Evolutionary conservation across 495 filamentous ascomycete species (phyloP), one percentile per base, ranked within the genome.

Genomic region (Neurospora intermedia): DNA sequence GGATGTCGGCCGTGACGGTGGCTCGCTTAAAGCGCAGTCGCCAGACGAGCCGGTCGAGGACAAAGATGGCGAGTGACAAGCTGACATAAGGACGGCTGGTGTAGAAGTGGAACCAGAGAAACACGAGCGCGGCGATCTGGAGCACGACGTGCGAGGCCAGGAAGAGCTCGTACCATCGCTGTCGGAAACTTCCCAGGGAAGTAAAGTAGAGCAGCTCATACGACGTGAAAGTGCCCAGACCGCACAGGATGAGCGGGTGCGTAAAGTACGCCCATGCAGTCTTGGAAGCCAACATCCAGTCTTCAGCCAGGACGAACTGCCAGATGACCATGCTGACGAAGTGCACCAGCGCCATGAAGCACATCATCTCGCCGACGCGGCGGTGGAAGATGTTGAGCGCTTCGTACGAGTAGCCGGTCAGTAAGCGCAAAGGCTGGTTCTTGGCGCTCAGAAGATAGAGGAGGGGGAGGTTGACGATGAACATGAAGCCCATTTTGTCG

Each of bases 371-470:
- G 31, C 77, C 80, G 5, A 75, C 70, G 18, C 74, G 69, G 42
- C 81, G 84, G 76, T 91, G 88, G 72, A 90, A 84, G 23, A 91
- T 87, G 74, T 91, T 91, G 54, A 91, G 82, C 7, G 85, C 84
- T 78, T 91, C 88, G 77, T 91, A 91, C 1, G 89, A 90, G 72
- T 84, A 85, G 13, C 89, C 88, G 0, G 89, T 91, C 16, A 91
- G 78, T 1, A 84, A 73, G 39, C 84, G 86, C 11, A 91, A 74
- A 0, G 89, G 89, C 69, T 88, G 87, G 74, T 89, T 91, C 76
- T 91, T 92, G 70, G 89, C 88, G 4, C 86, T 81, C 2, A 92
- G 82, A 31, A 91, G 80, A 78, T 91, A 90, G 8, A 91, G 80
- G 18, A 89, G 80, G 2, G 88, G 88, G 0, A 91, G 83, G 76